phyloP scores from a whole-genome alignment of 176 grass and related monocot species.

The Chloris gayana region DNA sequence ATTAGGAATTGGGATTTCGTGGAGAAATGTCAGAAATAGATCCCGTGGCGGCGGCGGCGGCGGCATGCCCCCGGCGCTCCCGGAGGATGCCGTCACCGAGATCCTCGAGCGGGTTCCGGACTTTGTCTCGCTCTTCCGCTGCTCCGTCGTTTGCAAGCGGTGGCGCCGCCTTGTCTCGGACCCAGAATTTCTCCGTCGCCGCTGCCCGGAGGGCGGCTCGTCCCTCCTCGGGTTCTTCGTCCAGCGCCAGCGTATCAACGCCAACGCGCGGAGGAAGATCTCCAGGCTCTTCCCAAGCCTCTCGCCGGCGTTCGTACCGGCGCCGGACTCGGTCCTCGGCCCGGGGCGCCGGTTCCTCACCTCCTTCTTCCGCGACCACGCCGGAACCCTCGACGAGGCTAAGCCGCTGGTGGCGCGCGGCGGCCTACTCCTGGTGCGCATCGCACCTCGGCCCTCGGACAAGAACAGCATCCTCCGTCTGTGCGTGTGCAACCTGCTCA shows the following conservation, averaged over 20 bases:
- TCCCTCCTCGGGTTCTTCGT: not conserved
- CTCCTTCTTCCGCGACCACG: not conserved
- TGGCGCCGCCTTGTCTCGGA: not conserved
- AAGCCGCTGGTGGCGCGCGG: not conserved
- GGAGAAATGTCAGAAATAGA: no score
- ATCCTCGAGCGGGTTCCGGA: not conserved
- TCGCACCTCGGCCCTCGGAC: not conserved
- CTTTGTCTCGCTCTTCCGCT: not conserved
- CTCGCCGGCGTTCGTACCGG: not conserved
- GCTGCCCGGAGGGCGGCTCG: not conserved
- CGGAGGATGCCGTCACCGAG: not conserved
- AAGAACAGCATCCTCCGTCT: not conserved
- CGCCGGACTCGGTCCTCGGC: not conserved
- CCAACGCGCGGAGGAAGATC: not conserved
- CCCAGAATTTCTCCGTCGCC: not conserved
- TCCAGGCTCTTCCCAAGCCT: not conserved
- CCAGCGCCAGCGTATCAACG: not conserved
- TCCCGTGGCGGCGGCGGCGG: no score
- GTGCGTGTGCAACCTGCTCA: constrained; percentile 7
- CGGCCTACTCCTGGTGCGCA: not conserved
- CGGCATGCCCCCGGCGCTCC: no score
- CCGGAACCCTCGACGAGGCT: not conserved
- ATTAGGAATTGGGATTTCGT: no score
- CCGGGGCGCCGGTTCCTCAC: not conserved
- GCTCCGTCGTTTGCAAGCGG: not conserved